Base-by-base conservation (phyloP, 768 basidiomycete species). In the Amanita pseudoporphyria region DNA sequence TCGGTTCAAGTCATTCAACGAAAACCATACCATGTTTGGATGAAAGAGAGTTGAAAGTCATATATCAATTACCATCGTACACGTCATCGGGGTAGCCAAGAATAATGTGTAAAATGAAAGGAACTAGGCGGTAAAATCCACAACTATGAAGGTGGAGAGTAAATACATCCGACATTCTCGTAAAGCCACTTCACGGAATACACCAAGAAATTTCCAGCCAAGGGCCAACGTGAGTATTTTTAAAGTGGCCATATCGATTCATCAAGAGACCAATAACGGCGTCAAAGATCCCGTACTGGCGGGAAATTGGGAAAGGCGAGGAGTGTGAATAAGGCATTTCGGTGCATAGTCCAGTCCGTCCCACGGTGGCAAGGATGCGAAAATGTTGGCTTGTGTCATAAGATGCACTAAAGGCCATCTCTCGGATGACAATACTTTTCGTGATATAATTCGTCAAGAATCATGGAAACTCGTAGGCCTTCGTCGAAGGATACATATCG, bases 371-470 rank as follows among this genome's bases (percentile, higher is more conserved):
- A 43, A 48, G 40, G 22, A 33, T 22, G 31, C 24, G 36, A 37
- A 38, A 19, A 18, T 30, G 36, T 39, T 37, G 35, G 37, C n/a
- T 30, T 28, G 36, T 21, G 35, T 28, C 46, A 35, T 22, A 31
- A 45, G 33, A 45, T 19, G 35, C 24, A 47, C 36, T 28, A 26
- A 45, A 33, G 26, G 47, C 47, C 47, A 24, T 38, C 47, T 30
- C 38, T 26, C 12, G 33, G 37, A 40, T 48, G 38, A 37, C 31
- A 21, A 14, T 48, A 36, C 24, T 36, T 39, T 48, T 36, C 22
- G 14, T 16, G 9, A 13, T 14, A 50, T 35, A 43, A 52, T 67
- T 70, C 68, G 60, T 71, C 67, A 69, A 68, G 67, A 71, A 70
- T 68, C 64, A 60, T 69, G 46, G 14, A 37, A 61, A 47, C 42